Evolutionary conservation across 179 eudicot species (phyloP).

Genomic region (Spinacia oleracea): DNA sequence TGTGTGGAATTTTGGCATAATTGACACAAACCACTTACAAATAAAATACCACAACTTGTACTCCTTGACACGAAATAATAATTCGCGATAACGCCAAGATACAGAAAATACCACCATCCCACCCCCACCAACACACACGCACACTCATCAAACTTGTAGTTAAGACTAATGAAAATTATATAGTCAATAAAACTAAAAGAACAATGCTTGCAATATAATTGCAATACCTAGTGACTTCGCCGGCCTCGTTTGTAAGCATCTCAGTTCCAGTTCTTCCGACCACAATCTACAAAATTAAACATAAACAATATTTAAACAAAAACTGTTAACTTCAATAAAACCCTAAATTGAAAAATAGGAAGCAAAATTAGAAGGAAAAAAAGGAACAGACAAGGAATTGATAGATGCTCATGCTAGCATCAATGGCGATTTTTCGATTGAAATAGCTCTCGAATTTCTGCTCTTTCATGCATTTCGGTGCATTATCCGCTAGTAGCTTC

Average conservation of each 20-base stretch:
- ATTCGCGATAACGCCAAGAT: background rate
- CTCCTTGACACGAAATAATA: background rate
- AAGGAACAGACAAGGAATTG: constrained; percentile 75
- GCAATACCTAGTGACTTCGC: constrained; percentile 92
- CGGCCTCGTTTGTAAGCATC: constrained; percentile 94
- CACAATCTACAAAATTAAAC: constrained; percentile 61
- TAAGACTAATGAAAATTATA: too few species aligned
- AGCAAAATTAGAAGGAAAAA: background rate
- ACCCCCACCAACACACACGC: background rate
- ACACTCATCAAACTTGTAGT: too few species aligned
- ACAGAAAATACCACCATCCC: background rate
- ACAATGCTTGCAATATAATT: background rate
- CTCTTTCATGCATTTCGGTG: constrained; percentile 89
- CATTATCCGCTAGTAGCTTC: constrained; percentile 92
- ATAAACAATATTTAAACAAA: background rate
- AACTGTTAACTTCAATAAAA: background rate
- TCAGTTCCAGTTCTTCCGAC: constrained; percentile 91
- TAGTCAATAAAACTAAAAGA: background rate
- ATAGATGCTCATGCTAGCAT: constrained; percentile 99
- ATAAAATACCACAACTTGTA: background rate
- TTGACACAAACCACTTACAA: background rate
- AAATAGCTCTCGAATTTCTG: constrained; percentile 98
- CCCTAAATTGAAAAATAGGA: too few species aligned
- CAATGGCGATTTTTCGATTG: constrained; percentile 83
- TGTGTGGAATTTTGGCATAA: background rate